These are phyloP conservation scores for Fusarium agapanthi DNA, from an alignment of 2,329 filamentous ascomycete genomes.

Conservation along the genomic window DNA sequence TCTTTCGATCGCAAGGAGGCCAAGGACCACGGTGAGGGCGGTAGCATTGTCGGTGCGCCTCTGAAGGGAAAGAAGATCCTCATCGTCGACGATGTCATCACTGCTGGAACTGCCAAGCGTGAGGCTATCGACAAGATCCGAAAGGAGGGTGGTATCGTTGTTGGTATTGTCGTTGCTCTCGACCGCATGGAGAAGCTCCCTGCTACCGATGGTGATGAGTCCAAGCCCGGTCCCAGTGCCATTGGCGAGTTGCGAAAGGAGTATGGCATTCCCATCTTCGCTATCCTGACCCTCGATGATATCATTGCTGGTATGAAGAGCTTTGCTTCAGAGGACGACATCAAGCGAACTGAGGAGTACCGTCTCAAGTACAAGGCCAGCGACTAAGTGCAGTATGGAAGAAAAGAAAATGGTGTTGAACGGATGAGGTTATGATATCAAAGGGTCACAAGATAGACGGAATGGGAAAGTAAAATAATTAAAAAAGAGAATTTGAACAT, in stretches of 20 bases:
- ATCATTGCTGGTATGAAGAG: conserved; percentile 75
- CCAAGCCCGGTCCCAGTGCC: conserved; percentile 76
- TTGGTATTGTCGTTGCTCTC: conserved; percentile 87
- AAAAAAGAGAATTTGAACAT: neutral
- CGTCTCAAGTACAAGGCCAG: conserved; percentile 70
- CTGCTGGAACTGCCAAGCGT: conserved; percentile 90
- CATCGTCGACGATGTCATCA: conserved; percentile 96
- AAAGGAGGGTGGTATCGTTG: conserved; percentile 83
- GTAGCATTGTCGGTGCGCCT: conserved; percentile 87
- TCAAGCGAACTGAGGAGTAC: conserved; percentile 77
- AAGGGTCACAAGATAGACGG: conserved; percentile 16
- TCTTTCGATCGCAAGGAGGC: conserved; percentile 96
- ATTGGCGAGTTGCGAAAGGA: conserved; percentile 87
- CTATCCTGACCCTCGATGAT: conserved; percentile 86
- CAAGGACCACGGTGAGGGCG: conserved; percentile 95
- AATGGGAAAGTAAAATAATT: neutral
- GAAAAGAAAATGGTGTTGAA: neutral
- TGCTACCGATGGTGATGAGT: conserved; percentile 69
- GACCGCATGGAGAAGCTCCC: conserved; percentile 88
- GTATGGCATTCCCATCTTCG: conserved; percentile 82
- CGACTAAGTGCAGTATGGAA: conserved; percentile 50
- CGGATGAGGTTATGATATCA: conserved; percentile 15
- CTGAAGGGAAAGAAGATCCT: conserved; percentile 86
- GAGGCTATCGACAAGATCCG: conserved; percentile 92
- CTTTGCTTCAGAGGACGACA: conserved; percentile 68